A percentile compares a stretch with the other conserved stretches of the same genome.
These are phyloP conservation scores for Solanum sitiens DNA, from an alignment of 257 asterid species.

Conservation along the genomic window DNA sequence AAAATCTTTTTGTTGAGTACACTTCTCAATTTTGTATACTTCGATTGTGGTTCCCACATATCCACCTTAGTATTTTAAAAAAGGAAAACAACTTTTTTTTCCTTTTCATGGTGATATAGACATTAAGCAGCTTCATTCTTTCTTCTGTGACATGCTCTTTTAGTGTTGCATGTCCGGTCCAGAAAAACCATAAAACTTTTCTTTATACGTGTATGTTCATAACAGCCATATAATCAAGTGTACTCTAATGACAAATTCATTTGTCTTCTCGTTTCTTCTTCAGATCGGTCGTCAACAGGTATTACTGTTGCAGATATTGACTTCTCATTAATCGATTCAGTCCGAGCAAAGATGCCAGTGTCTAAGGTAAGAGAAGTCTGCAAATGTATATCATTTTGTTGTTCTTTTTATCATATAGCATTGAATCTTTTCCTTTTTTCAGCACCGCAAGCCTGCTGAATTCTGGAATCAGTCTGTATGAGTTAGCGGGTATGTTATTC, in stretches of 20 bases:
- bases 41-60: neutral
- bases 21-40: neutral
- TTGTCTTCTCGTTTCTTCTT: neutral
- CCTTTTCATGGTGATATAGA: neutral
- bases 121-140: neutral
- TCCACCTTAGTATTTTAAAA: neutral
- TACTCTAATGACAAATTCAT: neutral
- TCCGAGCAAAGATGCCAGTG: constrained; percentile 81
- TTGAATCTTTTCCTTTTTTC: constrained; percentile 8
- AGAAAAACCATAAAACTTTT: neutral
- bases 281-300: constrained; percentile 74
- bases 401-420: neutral
- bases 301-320: constrained; percentile 88
- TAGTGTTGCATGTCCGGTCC: neutral
- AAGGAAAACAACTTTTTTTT: neutral
- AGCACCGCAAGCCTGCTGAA: constrained; percentile 69
- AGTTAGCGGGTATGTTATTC: neutral
- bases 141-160: neutral
- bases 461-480: constrained; percentile 47
- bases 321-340: constrained; percentile 44
- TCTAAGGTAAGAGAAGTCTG: constrained; percentile 18
- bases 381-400: neutral
- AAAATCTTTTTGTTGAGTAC: neutral
- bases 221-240: neutral
- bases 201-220: neutral